phyloP scores from a whole-genome alignment of 2,329 filamentous ascomycete genomes.

The Beauveria varroae region DNA sequence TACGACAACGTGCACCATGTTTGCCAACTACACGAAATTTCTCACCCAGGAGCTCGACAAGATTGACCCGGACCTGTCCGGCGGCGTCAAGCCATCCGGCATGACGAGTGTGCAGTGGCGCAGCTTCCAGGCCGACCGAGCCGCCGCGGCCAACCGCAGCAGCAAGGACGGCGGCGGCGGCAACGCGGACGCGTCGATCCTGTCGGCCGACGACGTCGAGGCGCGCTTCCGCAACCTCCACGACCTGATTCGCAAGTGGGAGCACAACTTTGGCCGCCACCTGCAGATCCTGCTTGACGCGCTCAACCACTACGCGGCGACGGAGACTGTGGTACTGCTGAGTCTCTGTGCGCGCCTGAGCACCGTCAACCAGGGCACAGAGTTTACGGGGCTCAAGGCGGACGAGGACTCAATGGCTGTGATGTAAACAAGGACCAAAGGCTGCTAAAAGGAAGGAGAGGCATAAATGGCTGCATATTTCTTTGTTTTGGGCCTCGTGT shows the following conservation, averaged over 20 bases:
- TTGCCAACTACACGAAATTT: constrained; percentile 82
- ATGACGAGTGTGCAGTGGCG: constrained; percentile 57
- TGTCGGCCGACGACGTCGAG: constrained; percentile 30
- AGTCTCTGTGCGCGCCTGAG: constrained; percentile 79
- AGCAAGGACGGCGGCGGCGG: not conserved
- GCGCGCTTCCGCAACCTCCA: constrained; percentile 66
- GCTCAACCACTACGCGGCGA: constrained; percentile 93
- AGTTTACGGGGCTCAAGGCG: constrained; percentile 51
- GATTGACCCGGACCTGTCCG: constrained; percentile 69
- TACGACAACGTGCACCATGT: constrained; percentile 92
- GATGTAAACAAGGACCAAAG: not conserved
- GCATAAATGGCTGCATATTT: not conserved
- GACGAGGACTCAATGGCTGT: constrained; percentile 41
- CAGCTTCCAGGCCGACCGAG: constrained; percentile 44
- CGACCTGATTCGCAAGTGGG: constrained; percentile 84
- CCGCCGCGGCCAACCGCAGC: constrained; percentile 30
- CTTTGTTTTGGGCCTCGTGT: not conserved
- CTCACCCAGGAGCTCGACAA: constrained; percentile 78
- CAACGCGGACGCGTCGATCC: constrained; percentile 23
- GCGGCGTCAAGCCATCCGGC: constrained; percentile 48
- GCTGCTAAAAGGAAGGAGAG: not conserved
- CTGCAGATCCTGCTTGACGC: constrained; percentile 90
- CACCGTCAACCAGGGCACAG: constrained; percentile 70
- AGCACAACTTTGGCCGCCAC: constrained; percentile 86
- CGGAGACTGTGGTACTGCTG: constrained; percentile 89